phyloP scores from a whole-genome alignment of 768 basidiomycete genomes.

The Ramaria sp. region DNA sequence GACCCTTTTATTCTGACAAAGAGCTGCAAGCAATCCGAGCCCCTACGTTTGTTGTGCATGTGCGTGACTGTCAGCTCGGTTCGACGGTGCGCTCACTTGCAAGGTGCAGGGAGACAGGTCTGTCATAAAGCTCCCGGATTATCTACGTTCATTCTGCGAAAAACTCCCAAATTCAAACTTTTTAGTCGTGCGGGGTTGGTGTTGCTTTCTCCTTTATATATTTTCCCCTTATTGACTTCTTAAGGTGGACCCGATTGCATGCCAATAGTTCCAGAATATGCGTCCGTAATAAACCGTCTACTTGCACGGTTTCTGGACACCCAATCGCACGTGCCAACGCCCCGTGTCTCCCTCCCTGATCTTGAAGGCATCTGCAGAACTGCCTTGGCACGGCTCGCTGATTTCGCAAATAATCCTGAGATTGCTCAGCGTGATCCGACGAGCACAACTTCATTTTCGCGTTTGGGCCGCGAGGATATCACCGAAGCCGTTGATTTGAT shows the following conservation, averaged over 20 bases:
- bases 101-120: not conserved
- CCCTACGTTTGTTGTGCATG: not conserved
- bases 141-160: not conserved
- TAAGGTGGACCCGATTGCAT: conserved; percentile 1
- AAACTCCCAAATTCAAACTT: not conserved
- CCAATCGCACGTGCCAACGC: not conserved
- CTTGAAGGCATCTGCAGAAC: conserved; percentile 8
- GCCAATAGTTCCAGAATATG: not conserved
- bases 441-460: conserved; percentile 58
- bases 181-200: not conserved
- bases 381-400: conserved; percentile 43
- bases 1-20: not conserved
- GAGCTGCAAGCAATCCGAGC: not conserved
- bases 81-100: not conserved
- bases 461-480: conserved; percentile 34
- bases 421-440: conserved; percentile 40
- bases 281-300: not conserved
- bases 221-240: not conserved
- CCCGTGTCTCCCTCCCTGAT: not conserved
- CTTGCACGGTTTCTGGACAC: not conserved
- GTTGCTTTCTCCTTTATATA: not conserved
- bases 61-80: not conserved
- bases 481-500: not conserved
- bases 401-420: conserved; percentile 32
- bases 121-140: not conserved